Conservation (phyloP, 169 alveolate genomes). For the Eimeria necatrix region DNA sequence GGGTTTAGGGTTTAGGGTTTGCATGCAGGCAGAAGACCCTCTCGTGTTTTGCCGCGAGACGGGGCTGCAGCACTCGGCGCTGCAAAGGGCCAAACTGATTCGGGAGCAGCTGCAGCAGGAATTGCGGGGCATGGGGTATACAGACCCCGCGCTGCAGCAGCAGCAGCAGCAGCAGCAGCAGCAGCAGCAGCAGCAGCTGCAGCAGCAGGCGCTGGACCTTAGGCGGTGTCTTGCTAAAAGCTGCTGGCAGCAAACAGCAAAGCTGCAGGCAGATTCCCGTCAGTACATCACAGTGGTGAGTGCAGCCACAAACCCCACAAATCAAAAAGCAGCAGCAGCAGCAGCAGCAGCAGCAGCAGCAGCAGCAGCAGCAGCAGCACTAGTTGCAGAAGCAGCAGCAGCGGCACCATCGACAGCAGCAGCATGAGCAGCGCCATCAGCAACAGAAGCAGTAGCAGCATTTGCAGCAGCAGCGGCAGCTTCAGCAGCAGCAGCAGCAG, state of each 20-base stretch:
- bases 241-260: conserved; percentile 59
- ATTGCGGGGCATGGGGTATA: not conserved
- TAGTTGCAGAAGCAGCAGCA: no score
- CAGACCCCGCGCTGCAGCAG: not conserved
- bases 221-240: conserved; percentile 60
- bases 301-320: no score
- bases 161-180: not conserved
- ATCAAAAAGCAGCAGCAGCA: no score
- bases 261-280: conserved; percentile 43
- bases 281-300: conserved; percentile 49
- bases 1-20: not conserved
- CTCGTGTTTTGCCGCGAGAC: conserved; percentile 49
- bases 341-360: no score
- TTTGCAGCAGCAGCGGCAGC: no score
- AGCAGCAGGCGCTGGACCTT: not conserved
- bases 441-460: no score
- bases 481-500: not conserved
- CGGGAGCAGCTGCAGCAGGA: conserved; percentile 73
- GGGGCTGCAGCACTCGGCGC: conserved; percentile 74
- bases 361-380: no score
- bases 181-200: not conserved
- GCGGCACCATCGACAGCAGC: no score
- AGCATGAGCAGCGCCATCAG: no score
- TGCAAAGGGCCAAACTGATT: conserved; percentile 69
- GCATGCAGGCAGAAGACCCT: conserved; percentile 76